Evolutionary conservation across 2,329 filamentous ascomycete genomes (phyloP), one percentile per base, ranked within the genome.

Genomic region (Bipolaris cookei): DNA sequence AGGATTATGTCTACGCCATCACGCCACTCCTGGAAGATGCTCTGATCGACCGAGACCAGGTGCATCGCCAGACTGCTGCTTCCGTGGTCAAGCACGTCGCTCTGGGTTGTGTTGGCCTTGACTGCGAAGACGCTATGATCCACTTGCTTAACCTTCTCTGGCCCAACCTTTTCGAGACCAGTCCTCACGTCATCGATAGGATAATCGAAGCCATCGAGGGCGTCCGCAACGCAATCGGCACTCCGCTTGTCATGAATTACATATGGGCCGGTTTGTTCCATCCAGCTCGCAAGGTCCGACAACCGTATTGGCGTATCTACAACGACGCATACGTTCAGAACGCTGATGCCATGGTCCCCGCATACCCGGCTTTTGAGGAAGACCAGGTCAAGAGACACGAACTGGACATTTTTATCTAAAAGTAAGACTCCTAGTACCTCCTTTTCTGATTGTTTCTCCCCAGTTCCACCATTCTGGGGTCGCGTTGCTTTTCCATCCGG

Each of bases 1-100:
- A 98, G 80, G 95, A 99, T 78, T 99, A 99, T 76, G 95, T 99
- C 73, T 99, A 99, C 73, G 95, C 96, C 16, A 93, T 99, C 32
- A 97, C 93, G 2, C 95, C 95, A 6, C 83, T 99, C 8, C 88
- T 99, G 1, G 95, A 99, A 75, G 95, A 99, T 74, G 95, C 96
- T 2, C 88, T 99, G 60, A 97, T 97, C 78, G 95, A 99, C 77
- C 89, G 95, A 60, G 95, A 99, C 76, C 95, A 99, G 79, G 95
- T 99, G 1, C 95, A 99, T 79, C 88, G 95, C 25, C 95, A 99
- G 77, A 99, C 95, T 1, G 95, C 95, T 1, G 95, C 95, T 23
- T 92, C 90, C 1, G 95, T 98, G 1, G 95, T 99, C 77, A 99
- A 99, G 82, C 95, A 99, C 75, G 92, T 99, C 59, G 95, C 95